These are phyloP conservation scores for Nicotiana noctiflora DNA, from an alignment of 257 asterid genomes.

Conservation along the genomic window DNA sequence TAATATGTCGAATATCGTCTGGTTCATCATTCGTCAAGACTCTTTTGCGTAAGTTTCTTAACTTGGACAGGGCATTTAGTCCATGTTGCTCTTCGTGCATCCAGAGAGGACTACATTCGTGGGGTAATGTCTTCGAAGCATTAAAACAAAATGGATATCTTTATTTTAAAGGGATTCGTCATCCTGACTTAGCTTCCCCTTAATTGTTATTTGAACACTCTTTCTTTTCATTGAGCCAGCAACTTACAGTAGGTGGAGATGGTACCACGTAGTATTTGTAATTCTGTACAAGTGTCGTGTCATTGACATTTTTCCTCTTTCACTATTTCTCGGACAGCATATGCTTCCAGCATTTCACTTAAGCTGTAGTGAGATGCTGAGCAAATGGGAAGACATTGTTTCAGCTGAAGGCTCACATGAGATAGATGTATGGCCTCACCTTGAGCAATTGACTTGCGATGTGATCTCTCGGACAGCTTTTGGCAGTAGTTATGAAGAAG, in stretches of 20 bases:
- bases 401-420: not conserved
- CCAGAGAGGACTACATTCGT: not conserved
- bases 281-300: not conserved
- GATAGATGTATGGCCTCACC: constrained; percentile 33
- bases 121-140: not conserved
- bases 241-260: not conserved
- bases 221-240: not conserved
- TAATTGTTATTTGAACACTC: not conserved
- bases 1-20: not conserved
- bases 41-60: not conserved
- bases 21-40: not conserved
- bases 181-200: not conserved
- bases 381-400: not conserved
- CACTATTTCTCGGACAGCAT: constrained; percentile 14
- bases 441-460: constrained; percentile 26
- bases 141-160: not conserved
- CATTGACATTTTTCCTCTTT: not conserved
- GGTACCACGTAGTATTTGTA: not conserved
- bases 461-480: constrained; percentile 47
- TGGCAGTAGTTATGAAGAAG: constrained; percentile 48
- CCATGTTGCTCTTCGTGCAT: not conserved
- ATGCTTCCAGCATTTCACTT: constrained; percentile 36
- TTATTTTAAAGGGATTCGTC: not conserved
- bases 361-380: constrained; percentile 31
- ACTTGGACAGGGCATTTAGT: not conserved